These are phyloP conservation scores for Globomyces sp. DNA, from an alignment of 371 early-diverging fungal genomes.

Conservation along the genomic window DNA sequence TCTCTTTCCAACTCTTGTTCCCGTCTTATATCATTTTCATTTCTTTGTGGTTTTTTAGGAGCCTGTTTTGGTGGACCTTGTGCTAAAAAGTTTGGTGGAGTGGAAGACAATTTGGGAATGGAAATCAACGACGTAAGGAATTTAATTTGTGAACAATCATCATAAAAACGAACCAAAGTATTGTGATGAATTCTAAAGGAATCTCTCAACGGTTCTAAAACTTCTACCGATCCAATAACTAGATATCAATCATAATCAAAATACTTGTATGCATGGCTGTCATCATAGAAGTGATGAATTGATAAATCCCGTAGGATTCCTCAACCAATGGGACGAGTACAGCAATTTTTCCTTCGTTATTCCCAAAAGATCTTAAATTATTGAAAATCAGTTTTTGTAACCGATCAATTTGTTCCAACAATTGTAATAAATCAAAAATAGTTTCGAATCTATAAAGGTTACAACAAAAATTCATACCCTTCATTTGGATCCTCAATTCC, in stretches of 20 bases:
- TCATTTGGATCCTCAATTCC: conserved; percentile 96
- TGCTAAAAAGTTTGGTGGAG: conserved; percentile 39
- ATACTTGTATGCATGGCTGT: conserved; percentile 93
- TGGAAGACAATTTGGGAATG: conserved; percentile 80
- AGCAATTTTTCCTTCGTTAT: conserved; percentile 93
- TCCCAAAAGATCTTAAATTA: conserved; percentile 78
- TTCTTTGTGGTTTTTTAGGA: conserved; percentile 20
- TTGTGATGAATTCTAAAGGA: conserved; percentile 86
- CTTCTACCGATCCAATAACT: conserved; percentile 73
- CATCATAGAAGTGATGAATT: conserved; percentile 92
- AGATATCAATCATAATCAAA: background rate
- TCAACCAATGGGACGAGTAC: conserved; percentile 95
- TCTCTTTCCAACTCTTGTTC: conserved; percentile 11
- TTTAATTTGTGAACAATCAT: conserved; percentile 82
- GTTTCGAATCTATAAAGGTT: conserved; percentile 76
- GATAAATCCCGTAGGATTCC: conserved; percentile 93
- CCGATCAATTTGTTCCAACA: conserved; percentile 86
- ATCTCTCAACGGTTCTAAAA: conserved; percentile 81
- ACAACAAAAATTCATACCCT: conserved; percentile 60
- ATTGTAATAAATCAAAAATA: conserved; percentile 85
- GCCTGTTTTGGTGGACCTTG: conserved; percentile 18
- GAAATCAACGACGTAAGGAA: conserved; percentile 91
- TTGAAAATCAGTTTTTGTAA: conserved; percentile 87
- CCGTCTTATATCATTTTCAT: conserved; percentile 13
- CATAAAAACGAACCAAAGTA: conserved; percentile 84